Percentiles rank a stretch among this genome's conserved stretches.
Evolutionary conservation across 257 asterid genomes (phyloP).

Genomic region (Pogostemon cablin): DNA sequence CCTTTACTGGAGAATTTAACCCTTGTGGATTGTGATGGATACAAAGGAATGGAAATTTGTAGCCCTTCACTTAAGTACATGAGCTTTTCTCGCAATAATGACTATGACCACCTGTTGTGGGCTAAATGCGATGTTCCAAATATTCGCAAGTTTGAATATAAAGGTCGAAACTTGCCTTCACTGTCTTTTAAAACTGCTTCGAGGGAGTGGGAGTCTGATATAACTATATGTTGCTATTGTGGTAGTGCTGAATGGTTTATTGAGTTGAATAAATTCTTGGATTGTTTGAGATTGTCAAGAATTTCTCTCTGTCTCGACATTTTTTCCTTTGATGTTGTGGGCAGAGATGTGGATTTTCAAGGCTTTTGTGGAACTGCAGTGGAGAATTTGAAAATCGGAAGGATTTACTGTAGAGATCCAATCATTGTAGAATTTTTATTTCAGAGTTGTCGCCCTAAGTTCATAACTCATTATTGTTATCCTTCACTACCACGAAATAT

Average conservation of each 20-base stretch:
- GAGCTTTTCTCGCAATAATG: neutral
- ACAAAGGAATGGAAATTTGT: neutral
- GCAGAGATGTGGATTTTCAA: too few species aligned
- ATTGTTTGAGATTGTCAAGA: neutral
- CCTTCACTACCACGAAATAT: too few species aligned
- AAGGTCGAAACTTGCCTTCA: neutral
- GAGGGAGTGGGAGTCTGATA: slow-evolving; percentile 8
- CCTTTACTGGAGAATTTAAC: slow-evolving; percentile 24
- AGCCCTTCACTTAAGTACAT: slow-evolving; percentile 25
- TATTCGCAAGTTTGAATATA: neutral
- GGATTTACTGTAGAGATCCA: too few species aligned
- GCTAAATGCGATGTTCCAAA: slow-evolving; percentile 22
- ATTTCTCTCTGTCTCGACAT: neutral
- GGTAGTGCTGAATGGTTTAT: neutral
- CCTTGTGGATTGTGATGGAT: neutral
- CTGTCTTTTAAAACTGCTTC: neutral
- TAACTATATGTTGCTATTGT: neutral
- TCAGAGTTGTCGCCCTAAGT: too few species aligned
- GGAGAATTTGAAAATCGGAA: too few species aligned
- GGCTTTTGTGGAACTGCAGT: too few species aligned
- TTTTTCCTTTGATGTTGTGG: too few species aligned
- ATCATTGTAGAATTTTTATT: too few species aligned
- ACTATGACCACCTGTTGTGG: neutral
- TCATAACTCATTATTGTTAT: too few species aligned
- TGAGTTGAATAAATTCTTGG: neutral